Percentiles rank a stretch among this genome's conserved stretches.
Conservation (phyloP, 1,284 basidiomycete species). For the Phenoliferia sp. region DNA sequence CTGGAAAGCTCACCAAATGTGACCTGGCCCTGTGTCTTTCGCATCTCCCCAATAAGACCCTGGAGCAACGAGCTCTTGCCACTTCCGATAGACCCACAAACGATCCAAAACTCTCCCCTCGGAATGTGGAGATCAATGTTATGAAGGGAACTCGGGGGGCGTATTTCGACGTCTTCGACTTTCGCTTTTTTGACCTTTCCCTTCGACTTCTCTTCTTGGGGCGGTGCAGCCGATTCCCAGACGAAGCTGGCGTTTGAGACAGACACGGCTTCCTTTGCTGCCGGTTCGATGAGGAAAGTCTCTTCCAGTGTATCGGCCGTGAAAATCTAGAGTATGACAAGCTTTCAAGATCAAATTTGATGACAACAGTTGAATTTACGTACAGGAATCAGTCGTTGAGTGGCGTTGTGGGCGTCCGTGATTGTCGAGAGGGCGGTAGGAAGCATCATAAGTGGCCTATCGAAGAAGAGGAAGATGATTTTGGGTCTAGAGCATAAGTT, state of each 20-base stretch:
- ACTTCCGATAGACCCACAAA: conserved; percentile 35
- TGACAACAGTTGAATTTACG: background rate
- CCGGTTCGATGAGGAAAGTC: conserved; percentile 48
- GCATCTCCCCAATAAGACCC: conserved; percentile 71
- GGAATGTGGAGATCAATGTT: conserved; percentile 54
- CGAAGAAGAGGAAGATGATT: background rate
- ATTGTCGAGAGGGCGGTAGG: background rate
- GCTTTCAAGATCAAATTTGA: too few species aligned
- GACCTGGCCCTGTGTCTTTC: conserved; percentile 52
- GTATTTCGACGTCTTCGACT: conserved; percentile 19
- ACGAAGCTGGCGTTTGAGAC: conserved; percentile 58
- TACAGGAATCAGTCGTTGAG: conserved; percentile 14
- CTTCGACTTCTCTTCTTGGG: conserved; percentile 21
- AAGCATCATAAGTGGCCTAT: background rate
- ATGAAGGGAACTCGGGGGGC: conserved; percentile 50
- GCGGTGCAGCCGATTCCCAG: conserved; percentile 50
- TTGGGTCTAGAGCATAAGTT: background rate
- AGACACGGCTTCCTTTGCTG: conserved; percentile 49
- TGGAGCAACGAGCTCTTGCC: conserved; percentile 63
- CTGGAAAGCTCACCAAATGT: conserved; percentile 18
- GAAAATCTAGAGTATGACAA: conserved; percentile 46
- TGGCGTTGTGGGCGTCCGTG: background rate
- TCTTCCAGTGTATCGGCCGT: conserved; percentile 55
- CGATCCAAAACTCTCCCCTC: conserved; percentile 55
- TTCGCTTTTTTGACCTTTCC: conserved; percentile 20